Conservation (phyloP, 1,139 yeast genomes). For the Candida tropicalis region DNA sequence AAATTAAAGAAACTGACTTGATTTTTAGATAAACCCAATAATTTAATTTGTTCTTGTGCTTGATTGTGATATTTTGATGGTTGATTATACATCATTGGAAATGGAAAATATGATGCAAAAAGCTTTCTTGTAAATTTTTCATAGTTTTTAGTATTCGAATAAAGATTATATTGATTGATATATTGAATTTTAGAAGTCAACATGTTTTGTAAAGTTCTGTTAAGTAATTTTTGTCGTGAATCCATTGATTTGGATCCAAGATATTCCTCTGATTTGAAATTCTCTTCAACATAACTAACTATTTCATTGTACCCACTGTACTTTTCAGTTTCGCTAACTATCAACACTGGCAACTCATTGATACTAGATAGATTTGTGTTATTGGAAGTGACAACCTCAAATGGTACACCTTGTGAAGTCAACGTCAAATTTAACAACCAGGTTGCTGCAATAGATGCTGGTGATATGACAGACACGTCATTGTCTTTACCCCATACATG, state of each 20-base stretch:
- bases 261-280: constrained; percentile 19
- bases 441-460: constrained; percentile 40
- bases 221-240: constrained; percentile 26
- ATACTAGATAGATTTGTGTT: constrained; percentile 59
- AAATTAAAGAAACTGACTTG: constrained; percentile 28
- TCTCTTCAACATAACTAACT: constrained; percentile 24
- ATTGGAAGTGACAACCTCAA: constrained; percentile 53
- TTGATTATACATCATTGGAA: constrained; percentile 85
- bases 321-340: constrained; percentile 27
- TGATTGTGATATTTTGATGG: constrained; percentile 55
- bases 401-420: constrained; percentile 15
- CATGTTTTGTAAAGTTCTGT: constrained; percentile 28
- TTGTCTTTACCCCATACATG: constrained; percentile 60
- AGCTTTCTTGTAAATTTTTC: constrained; percentile 64
- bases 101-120: constrained; percentile 62
- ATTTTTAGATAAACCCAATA: constrained; percentile 40
- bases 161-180: constrained; percentile 64
- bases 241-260: constrained; percentile 1
- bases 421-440: constrained; percentile 31
- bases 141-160: constrained; percentile 62
- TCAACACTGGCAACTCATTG: constrained; percentile 59
- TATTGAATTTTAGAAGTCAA: constrained; percentile 44
- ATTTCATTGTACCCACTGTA: constrained; percentile 56
- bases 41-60: constrained; percentile 50
- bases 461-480: constrained; percentile 39